Base-by-base conservation (phyloP, 2,329 filamentous ascomycete genomes). In the Lachnellula arida region DNA sequence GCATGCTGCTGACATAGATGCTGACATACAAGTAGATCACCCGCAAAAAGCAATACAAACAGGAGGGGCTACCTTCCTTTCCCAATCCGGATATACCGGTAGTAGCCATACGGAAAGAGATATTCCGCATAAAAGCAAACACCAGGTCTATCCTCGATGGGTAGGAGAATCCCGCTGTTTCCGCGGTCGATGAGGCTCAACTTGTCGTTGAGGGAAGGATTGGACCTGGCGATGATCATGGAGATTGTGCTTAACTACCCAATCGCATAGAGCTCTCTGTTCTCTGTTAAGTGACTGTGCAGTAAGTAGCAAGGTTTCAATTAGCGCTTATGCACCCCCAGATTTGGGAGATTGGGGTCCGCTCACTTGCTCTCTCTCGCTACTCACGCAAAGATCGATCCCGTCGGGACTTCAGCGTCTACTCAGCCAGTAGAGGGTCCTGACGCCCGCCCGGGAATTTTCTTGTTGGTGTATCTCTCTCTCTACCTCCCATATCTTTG, bases 281-380 rank as follows among this genome's bases (percentile, higher is more conserved):
- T 28, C 7, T 7, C 7, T 28, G 7, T 35, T 25, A 15, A 25
- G 17, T 15, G 55, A 37, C 53, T 58, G 56, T 55, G 59, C 56
- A 55, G n/a, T 22, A 15, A 23, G 32, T 28, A 14, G 43, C 51
- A 50, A 40, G 56, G 60, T 62, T 61, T 52, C 49, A 52, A 23
- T 56, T 59, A 63, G 61, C 63, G 63, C 63, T 57, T 53, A 60
- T 60, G 57, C 53, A 54, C 46, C 60, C 56, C 60, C 59, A 51
- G 60, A 57, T 60, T 56, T 42, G 42, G 23, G 15, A 49, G 49
- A 37, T 44, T 54, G 47, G 44, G 46, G 43, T 46, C 28, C 12
- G 49, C 22, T 34, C 32, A 14, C 12, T 49, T 25, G 5, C n/a
- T 44, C 17, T 9, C 6, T 19, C 17, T 42, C 39, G 39, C 17